Evolutionary conservation across 495 filamentous ascomycete genomes (phyloP).

Genomic region (Neurospora sp.): DNA sequence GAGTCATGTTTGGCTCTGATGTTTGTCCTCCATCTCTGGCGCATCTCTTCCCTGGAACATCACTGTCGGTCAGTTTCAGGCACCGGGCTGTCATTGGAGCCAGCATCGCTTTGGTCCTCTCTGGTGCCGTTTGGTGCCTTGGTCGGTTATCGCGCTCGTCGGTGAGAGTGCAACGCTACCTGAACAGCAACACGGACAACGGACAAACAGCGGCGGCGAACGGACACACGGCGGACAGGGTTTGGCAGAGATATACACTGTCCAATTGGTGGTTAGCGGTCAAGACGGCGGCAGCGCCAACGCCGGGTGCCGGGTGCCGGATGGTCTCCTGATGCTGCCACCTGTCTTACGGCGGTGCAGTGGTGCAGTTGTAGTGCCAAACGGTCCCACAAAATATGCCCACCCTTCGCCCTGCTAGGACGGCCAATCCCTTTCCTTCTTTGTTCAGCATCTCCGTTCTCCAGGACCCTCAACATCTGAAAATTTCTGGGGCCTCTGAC

Average conservation of each 20-base stretch:
- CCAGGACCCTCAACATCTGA: neutral
- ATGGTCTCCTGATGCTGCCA: neutral
- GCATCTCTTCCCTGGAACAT: neutral
- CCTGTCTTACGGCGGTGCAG: neutral
- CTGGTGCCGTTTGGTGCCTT: neutral
- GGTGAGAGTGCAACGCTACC: neutral
- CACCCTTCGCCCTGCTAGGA: neutral
- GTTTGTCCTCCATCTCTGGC: neutral
- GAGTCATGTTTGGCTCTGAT: neutral
- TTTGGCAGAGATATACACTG: neutral
- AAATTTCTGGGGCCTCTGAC: constrained; percentile 4
- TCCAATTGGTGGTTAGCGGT: neutral
- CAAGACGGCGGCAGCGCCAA: neutral
- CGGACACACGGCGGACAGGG: neutral
- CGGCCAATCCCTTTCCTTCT: neutral
- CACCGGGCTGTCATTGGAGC: constrained; percentile 2
- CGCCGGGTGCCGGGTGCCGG: neutral
- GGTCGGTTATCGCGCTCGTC: neutral
- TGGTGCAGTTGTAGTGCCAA: neutral
- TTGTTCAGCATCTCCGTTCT: neutral
- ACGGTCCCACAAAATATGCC: neutral
- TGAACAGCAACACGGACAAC: neutral
- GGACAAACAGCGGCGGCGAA: neutral
- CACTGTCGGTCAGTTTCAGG: constrained; percentile 1
- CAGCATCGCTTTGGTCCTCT: neutral